Percentiles rank a stretch among this genome's conserved stretches.
phyloP scores from a whole-genome alignment of 164 flowering plant species.

The Chimonanthus praecox region DNA sequence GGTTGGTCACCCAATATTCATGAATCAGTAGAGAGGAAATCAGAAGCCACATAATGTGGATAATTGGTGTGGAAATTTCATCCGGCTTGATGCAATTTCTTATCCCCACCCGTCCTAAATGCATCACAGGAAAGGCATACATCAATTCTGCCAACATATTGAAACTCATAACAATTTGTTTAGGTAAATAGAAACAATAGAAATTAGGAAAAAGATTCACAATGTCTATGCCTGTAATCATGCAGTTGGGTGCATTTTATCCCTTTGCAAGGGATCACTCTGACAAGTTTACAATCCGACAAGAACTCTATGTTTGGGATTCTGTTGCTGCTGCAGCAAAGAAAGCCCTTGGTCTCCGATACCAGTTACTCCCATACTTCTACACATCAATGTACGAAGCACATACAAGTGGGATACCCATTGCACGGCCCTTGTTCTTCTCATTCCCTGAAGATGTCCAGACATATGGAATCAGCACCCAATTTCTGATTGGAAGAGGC shows the following conservation, averaged over 20 bases:
- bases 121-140: not conserved
- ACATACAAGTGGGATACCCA: slow-evolving; percentile 51
- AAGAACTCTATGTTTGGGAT: slow-evolving; percentile 79
- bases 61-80: not conserved
- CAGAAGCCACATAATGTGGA: not conserved
- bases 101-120: not conserved
- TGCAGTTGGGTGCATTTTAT: slow-evolving; percentile 82
- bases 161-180: too few relatives aligned
- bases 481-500: slow-evolving; percentile 65
- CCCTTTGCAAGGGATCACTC: slow-evolving; percentile 83
- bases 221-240: not conserved
- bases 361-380: slow-evolving; percentile 45
- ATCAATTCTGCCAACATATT: too few relatives aligned
- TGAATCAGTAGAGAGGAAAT: not conserved
- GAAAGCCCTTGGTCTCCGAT: slow-evolving; percentile 45
- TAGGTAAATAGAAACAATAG: not conserved
- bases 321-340: slow-evolving; percentile 53
- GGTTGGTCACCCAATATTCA: too few relatives aligned
- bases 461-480: slow-evolving; percentile 53
- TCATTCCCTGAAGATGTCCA: slow-evolving; percentile 55
- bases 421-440: slow-evolving; percentile 76
- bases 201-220: not conserved
- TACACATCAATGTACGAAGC: slow-evolving; percentile 75
- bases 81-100: not conserved
- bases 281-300: slow-evolving; percentile 27